These are phyloP conservation scores for Huntiella abstrusa DNA, from an alignment of 2,329 filamentous ascomycete genomes.

Conservation along the genomic window DNA sequence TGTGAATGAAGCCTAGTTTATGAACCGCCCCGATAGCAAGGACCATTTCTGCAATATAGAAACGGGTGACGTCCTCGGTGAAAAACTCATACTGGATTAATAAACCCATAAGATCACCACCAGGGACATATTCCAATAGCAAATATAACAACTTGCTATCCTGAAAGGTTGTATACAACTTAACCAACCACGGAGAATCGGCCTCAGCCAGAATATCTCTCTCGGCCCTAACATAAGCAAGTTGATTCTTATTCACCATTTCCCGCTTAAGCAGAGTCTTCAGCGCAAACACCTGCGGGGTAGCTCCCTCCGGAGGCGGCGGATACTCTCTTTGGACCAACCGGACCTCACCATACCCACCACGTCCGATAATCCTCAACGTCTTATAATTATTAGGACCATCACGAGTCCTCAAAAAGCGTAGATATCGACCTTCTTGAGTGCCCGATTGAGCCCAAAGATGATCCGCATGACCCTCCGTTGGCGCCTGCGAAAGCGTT, in stretches of 20 bases:
- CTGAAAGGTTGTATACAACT: slow-evolving; percentile 64
- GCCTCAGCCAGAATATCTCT: slow-evolving; percentile 64
- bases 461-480: slow-evolving; percentile 6
- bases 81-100: slow-evolving; percentile 73
- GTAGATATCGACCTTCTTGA: slow-evolving; percentile 47
- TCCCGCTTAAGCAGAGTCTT: slow-evolving; percentile 64
- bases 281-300: slow-evolving; percentile 60
- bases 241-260: slow-evolving; percentile 69
- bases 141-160: slow-evolving; percentile 60
- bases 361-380: slow-evolving; percentile 63
- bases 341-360: slow-evolving; percentile 63
- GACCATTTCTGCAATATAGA: slow-evolving; percentile 66
- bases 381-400: slow-evolving; percentile 54
- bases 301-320: slow-evolving; percentile 22
- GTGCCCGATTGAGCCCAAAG: slow-evolving; percentile 8
- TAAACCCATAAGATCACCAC: slow-evolving; percentile 71
- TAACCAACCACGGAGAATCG: slow-evolving; percentile 65
- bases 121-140: slow-evolving; percentile 66
- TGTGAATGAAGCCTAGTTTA: slow-evolving; percentile 63
- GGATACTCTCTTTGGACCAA: slow-evolving; percentile 47
- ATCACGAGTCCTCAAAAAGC: slow-evolving; percentile 54
- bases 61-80: slow-evolving; percentile 64
- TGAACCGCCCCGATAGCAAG: slow-evolving; percentile 68
- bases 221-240: slow-evolving; percentile 61
- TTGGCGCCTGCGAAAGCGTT: neutral